Evolutionary conservation across 306 rosid genomes (phyloP).

Genomic region (Boehmeria nivea): DNA sequence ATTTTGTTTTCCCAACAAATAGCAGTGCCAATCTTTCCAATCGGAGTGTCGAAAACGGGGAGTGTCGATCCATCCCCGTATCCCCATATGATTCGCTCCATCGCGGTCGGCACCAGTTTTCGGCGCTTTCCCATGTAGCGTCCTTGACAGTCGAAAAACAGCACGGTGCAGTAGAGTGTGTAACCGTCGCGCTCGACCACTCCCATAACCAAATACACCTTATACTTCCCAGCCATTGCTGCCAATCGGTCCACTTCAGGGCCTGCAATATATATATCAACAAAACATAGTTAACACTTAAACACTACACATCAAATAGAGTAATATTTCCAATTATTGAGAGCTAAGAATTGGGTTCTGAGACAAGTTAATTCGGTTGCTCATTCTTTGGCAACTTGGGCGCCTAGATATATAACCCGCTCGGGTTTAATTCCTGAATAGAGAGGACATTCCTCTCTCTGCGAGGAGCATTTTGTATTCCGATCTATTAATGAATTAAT

Average conservation of each 20-base stretch:
- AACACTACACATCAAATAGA: neutral
- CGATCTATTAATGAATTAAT: too few relatives aligned
- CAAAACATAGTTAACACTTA: too few relatives aligned
- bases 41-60: conserved; percentile 75
- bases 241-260: conserved; percentile 89
- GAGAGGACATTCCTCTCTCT: too few relatives aligned
- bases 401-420: too few relatives aligned
- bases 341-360: too few relatives aligned
- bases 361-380: too few relatives aligned
- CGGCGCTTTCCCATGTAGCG: conserved; percentile 84
- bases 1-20: conserved; percentile 92
- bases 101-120: conserved; percentile 75
- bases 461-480: too few relatives aligned
- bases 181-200: conserved; percentile 91
- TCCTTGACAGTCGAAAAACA: conserved; percentile 86
- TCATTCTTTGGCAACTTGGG: too few relatives aligned
- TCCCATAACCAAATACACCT: conserved; percentile 77
- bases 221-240: conserved; percentile 86
- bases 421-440: too few relatives aligned
- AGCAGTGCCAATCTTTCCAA: conserved; percentile 89
- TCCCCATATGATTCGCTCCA: conserved; percentile 86
- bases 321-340: too few relatives aligned
- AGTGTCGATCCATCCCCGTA: conserved; percentile 93
- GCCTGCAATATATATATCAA: conserved; percentile 41
- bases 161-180: conserved; percentile 75